Base-by-base conservation (phyloP, 2,329 filamentous ascomycete species). In the Thermochaetoides dissita region DNA sequence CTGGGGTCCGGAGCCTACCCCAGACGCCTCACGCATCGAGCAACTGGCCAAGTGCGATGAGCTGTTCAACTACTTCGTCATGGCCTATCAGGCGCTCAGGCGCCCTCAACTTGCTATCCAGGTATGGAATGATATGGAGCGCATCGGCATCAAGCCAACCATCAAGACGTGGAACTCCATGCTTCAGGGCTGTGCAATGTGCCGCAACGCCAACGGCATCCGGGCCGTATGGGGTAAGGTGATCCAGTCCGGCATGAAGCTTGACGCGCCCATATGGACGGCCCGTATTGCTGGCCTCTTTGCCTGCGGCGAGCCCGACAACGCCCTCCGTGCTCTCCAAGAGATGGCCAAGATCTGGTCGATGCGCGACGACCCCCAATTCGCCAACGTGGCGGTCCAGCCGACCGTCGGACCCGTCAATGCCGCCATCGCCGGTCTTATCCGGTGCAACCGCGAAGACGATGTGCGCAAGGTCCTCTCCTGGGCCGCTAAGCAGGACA, bases 111-210 rank as follows among this genome's bases (percentile, higher is more conserved):
- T 53, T 8, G 54, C 59, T 10, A 49, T 59, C 32, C 51, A 54
- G 3, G 55, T 61, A 4, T 58, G 70, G 51, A 59, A 63, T 30
- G 43, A 62, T 36, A 72, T 72, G 66, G 49, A 55, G 30, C 49
- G 54, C 34, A 48, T 71, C 40, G 74, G 71, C 1, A 55, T 81
- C 30, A 58, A 63, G 43, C 79, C 83, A 10, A 77, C 69, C 6
- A 53, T 80, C 42, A 70, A 65, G 50, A 81, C 83, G 0, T 91
- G 82, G 73, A 81, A 77, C 34, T 64, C 74, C 36, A 81, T 91
- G 72, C 73, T 91, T 50, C 68, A 74, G 43, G 84, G 84, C 1
- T 85, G 79, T 59, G 73, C 71, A 54, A 68, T 66, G 39, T 68
- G 74, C 39, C 67, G 67, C 41, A 77, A 85, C 51, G 49, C 66